Evolutionary conservation across 2,329 filamentous ascomycete species (phyloP).

Genomic region (Fusarium chaquense): DNA sequence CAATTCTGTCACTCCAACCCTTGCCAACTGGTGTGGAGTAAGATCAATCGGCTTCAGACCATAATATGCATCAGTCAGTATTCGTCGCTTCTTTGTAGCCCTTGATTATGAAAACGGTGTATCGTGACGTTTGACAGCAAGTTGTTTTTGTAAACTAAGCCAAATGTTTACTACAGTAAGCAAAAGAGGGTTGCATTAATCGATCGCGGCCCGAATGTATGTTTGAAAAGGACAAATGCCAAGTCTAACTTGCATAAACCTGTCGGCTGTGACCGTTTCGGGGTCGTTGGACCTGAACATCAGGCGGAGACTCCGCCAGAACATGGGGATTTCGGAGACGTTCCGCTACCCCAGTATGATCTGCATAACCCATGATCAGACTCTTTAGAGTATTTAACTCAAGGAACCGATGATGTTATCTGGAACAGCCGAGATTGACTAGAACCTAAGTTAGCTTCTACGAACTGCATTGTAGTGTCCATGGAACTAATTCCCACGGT

Average conservation of each 20-base stretch:
- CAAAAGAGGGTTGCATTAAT: background rate
- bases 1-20: background rate
- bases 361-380: background rate
- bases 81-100: background rate
- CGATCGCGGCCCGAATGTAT: background rate
- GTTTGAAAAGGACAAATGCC: background rate
- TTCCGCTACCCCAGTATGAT: background rate
- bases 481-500: accelerated
- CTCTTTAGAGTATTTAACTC: background rate
- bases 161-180: background rate
- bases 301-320: background rate
- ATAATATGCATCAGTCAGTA: background rate
- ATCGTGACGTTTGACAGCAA: background rate
- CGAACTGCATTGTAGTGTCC: background rate
- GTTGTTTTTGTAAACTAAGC: background rate
- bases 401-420: background rate
- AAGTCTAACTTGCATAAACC: background rate
- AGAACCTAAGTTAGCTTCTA: background rate
- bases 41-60: background rate
- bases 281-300: background rate
- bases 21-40: background rate
- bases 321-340: background rate
- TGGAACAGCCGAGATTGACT: background rate
- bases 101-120: background rate
- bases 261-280: background rate